Evolutionary conservation across 2,329 filamentous ascomycete genomes (phyloP), one percentile per base, ranked within the genome.

Genomic region (Pezicula neosporulosa): DNA sequence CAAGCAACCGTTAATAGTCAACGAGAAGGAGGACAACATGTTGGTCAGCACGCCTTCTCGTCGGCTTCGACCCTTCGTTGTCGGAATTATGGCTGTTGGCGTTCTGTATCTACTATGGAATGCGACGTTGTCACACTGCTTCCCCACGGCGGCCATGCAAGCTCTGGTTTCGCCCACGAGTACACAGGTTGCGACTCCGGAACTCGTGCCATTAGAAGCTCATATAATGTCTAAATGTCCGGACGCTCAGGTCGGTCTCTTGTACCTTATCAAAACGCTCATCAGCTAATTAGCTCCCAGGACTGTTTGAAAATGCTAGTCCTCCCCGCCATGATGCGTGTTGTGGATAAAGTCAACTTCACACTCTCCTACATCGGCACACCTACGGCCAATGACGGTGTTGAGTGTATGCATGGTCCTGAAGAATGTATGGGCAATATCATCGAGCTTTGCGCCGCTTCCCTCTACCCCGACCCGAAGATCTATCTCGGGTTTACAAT

Each of bases 221-320:
- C 93, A 97, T 69, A 94, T 97, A 62, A 99, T 97, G 86, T 89
- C 85, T 72, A 97, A 97, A 77, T 99, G 94, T 64, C 92, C 93
- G 0, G 94, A 99, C 70, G 91, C 94, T 2, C 80, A 78, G 68
- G 79, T 81, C 64, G 10, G 71, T 54, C 27, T 37, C 30, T 28
- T 19, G 39, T 28, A 21, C 10, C 16, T 19, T 28, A n/a, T 28
- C 18, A 12, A 10, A 19, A 18, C 18, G 24, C 21, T 27, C 13
- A 42, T 35, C 27, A 16, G 33, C 27, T 38, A 24, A 46, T 49
- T 42, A 43, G 6, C 6, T 35, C 24, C n/a, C 53, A 80, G 76
- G 87, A 90, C 65, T 97, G 93, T 64, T 76, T 99, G 18, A 82
- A 83, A 55, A 76, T 91, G 53, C 73, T 99, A 60, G 78, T 99